Base-by-base conservation (phyloP, 352 stramenopile species). In the Aphanomyces euteiches region DNA sequence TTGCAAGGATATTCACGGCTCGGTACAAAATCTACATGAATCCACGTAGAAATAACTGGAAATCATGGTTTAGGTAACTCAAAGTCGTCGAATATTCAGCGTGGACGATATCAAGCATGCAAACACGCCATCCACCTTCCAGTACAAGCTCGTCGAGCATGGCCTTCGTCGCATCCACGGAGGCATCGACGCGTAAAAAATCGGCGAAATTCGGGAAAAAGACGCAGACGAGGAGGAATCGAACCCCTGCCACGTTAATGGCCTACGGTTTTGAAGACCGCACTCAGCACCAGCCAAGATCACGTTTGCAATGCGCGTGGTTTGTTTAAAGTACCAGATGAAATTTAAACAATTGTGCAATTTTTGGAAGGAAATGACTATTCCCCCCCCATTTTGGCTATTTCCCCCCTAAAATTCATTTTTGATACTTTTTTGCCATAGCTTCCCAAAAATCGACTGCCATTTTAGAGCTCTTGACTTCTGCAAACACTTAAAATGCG, bases 251-350 rank as follows among this genome's bases (percentile, higher is more conserved):
- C 83, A 89, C 78, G 73, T 75, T 79, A 93, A 87, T 87, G 84
- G 83, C 88, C 85, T 89, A 92, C 85, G 92, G 87, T 92, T 96
- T 95, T 95, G 88, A 95, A 95, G 87, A 93, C 87, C 93, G 86
- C 85, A 93, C 87, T 81, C 75, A 87, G 84, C 86, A 94, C 88
- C 85, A 94, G 85, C 85, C 83, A 90, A 89, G 88, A 75, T 94
- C 85, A 96, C 83, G 67, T 82, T 83, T 93, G 87, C 85, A 63
- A 54, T 28, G 28, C 28, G 28, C 28, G 28, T 28, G 28, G 28
- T 28, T 28, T 28, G 28, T 28, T 28, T 28, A 28, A 28, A 28
- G 28, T 28, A 28, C 28, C 28, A 28, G 28, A 28, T 28, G 1
- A 28, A 28, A 28, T 28, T 28, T 28, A 28, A 28, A 28, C 28